Conservation (phyloP, 2,329 filamentous ascomycete genomes). For the Sporothrix mexicana region DNA sequence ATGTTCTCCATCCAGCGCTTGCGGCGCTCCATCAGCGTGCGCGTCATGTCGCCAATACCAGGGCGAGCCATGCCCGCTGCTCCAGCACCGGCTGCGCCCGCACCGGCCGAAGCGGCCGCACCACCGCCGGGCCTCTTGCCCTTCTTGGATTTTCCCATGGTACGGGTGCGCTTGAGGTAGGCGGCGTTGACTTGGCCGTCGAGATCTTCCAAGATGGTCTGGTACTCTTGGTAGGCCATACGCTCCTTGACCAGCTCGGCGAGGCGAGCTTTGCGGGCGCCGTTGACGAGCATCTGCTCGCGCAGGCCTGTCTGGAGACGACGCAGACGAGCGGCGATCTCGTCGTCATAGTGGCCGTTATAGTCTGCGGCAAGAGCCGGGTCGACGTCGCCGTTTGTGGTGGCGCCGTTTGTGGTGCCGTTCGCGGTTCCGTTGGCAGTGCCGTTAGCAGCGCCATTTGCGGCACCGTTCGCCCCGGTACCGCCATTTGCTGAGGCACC, state of each 20-base stretch:
- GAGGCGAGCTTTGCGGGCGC: slow-evolving; percentile 84
- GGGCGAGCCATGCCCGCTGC: slow-evolving; percentile 66
- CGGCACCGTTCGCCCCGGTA: slow-evolving; percentile 26
- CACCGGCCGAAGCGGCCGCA: slow-evolving; percentile 58
- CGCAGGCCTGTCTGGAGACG: slow-evolving; percentile 82
- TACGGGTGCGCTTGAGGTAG: slow-evolving; percentile 93
- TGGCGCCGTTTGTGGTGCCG: not conserved
- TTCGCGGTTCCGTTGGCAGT: not conserved
- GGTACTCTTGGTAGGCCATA: slow-evolving; percentile 96
- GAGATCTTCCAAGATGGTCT: slow-evolving; percentile 94
- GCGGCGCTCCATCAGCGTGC: slow-evolving; percentile 89
- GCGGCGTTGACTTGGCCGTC: slow-evolving; percentile 94
- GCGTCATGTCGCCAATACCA: slow-evolving; percentile 87
- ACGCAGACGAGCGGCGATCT: slow-evolving; percentile 87
- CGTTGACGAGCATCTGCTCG: slow-evolving; percentile 84
- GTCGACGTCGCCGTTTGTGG: slow-evolving; percentile 10
- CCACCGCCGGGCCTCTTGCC: slow-evolving; percentile 62
- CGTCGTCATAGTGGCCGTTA: slow-evolving; percentile 89
- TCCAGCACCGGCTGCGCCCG: slow-evolving; percentile 42
- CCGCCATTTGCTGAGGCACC: not conserved
- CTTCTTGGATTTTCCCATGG: slow-evolving; percentile 92
- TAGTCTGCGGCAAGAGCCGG: slow-evolving; percentile 68
- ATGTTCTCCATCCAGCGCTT: slow-evolving; percentile 90
- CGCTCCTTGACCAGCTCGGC: slow-evolving; percentile 87
- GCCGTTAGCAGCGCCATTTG: slow-evolving; percentile 39